Evolutionary conservation across 2,329 filamentous ascomycete genomes (phyloP).

Genomic region (Leptographium galeiforme): DNA sequence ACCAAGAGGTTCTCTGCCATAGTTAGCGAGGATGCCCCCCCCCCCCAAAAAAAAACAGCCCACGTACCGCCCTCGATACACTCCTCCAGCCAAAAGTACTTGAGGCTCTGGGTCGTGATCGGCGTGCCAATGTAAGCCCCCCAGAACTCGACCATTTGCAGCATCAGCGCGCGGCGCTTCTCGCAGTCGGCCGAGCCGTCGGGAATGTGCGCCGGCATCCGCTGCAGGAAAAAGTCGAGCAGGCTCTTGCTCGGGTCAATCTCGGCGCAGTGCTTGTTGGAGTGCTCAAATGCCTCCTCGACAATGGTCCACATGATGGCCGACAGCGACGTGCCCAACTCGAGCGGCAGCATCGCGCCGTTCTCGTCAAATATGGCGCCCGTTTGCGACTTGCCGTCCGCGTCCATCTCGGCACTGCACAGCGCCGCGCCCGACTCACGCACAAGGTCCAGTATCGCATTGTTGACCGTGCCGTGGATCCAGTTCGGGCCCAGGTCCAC

Average conservation of each 20-base stretch:
- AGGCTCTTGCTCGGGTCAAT: slow-evolving; percentile 36
- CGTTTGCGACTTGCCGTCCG: slow-evolving; percentile 19
- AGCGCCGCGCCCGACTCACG: slow-evolving; percentile 41
- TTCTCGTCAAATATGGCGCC: slow-evolving; percentile 36
- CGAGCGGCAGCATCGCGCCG: slow-evolving; percentile 34
- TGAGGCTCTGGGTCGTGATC: slow-evolving; percentile 52
- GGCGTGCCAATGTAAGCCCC: slow-evolving; percentile 58
- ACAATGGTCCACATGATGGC: slow-evolving; percentile 55
- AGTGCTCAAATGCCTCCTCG: slow-evolving; percentile 52
- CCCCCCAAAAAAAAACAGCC: not conserved
- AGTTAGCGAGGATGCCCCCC: not conserved
- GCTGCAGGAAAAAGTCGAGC: slow-evolving; percentile 37
- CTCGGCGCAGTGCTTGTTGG: slow-evolving; percentile 39
- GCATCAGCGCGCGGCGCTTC: slow-evolving; percentile 27
- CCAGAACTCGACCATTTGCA: slow-evolving; percentile 51
- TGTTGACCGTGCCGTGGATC: slow-evolving; percentile 62
- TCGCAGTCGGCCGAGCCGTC: slow-evolving; percentile 26
- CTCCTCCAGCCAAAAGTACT: slow-evolving; percentile 68
- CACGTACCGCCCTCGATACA: slow-evolving; percentile 56
- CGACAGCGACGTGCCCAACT: slow-evolving; percentile 32
- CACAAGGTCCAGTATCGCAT: slow-evolving; percentile 56
- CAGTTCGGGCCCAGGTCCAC: slow-evolving; percentile 62
- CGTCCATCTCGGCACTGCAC: slow-evolving; percentile 35
- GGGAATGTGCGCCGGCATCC: slow-evolving; percentile 31
- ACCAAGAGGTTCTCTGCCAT: slow-evolving; percentile 44